Evolutionary conservation across 352 stramenopile species (phyloP).

Genomic region (Phytophthora uliginosa): DNA sequence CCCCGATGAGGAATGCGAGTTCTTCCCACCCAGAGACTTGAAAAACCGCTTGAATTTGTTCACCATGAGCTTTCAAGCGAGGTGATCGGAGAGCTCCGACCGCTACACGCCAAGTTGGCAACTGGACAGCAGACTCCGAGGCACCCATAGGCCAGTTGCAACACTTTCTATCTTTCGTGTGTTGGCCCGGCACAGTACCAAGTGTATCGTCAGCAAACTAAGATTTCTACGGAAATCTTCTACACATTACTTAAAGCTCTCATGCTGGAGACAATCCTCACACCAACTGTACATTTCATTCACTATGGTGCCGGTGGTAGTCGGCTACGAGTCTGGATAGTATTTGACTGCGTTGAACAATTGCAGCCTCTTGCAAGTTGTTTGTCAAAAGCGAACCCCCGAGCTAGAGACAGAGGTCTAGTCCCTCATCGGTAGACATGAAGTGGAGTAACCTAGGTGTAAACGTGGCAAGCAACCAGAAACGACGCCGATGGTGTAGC

Average conservation of each 20-base stretch:
- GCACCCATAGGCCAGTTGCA: constrained; percentile 1
- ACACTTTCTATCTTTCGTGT: constrained; percentile 19
- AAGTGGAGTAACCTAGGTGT: no score
- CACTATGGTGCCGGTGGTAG: not conserved
- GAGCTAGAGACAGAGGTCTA: no score
- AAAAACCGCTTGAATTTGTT: constrained; percentile 68
- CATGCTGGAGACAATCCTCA: not conserved
- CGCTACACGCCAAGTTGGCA: constrained; percentile 20
- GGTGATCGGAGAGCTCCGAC: constrained; percentile 1
- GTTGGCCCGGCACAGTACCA: constrained; percentile 15
- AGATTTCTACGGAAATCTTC: constrained; percentile 18
- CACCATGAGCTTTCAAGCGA: constrained; percentile 38
- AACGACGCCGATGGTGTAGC: not conserved
- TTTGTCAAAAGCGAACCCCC: no score
- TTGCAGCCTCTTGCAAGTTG: not conserved
- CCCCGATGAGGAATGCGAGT: constrained; percentile 30
- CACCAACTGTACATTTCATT: constrained; percentile 5
- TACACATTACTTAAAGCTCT: not conserved
- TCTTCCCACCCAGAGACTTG: constrained; percentile 54
- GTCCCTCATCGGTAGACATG: not conserved
- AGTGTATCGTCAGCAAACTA: constrained; percentile 3
- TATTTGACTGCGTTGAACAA: constrained; percentile 17
- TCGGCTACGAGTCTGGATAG: constrained; percentile 15
- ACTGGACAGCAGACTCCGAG: constrained; percentile 9
- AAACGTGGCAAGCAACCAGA: no score